A percentile compares a stretch with the other conserved stretches of the same genome.
These are phyloP conservation scores for Paecilomyces fulvus DNA, from an alignment of 2,329 filamentous ascomycete genomes.

Conservation along the genomic window DNA sequence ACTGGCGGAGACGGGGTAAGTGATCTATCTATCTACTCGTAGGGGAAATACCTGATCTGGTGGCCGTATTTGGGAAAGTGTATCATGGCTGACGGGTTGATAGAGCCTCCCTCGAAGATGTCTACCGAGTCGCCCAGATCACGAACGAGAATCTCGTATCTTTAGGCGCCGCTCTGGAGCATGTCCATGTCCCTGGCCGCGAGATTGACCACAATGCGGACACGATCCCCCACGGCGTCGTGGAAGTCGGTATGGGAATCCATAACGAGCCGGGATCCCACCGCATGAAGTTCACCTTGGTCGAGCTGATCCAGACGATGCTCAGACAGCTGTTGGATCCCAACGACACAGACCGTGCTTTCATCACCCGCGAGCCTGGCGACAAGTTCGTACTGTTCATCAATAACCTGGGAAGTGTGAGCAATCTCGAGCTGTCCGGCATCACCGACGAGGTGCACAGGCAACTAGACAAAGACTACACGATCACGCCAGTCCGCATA, in stretches of 20 bases:
- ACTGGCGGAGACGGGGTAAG: constrained; percentile 61
- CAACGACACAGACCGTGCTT: constrained; percentile 56
- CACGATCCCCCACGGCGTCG: constrained; percentile 42
- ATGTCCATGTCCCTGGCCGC: constrained; percentile 88
- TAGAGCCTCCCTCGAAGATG: constrained; percentile 55
- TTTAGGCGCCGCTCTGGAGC: constrained; percentile 75
- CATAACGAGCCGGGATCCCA: constrained; percentile 56
- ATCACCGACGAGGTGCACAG: constrained; percentile 58
- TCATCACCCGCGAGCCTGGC: constrained; percentile 47
- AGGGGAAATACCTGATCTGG: neutral
- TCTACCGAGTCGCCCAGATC: constrained; percentile 62
- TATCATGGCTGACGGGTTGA: neutral
- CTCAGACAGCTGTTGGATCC: constrained; percentile 55
- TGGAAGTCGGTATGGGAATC: constrained; percentile 66
- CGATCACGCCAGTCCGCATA: constrained; percentile 53
- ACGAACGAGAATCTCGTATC: constrained; percentile 70
- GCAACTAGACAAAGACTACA: constrained; percentile 51
- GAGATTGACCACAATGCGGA: constrained; percentile 44
- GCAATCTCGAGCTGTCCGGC: constrained; percentile 57
- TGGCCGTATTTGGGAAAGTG: neutral
- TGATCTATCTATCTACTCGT: constrained; percentile 1
- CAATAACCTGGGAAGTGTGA: constrained; percentile 63
- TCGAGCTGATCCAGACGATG: constrained; percentile 51
- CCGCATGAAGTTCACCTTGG: constrained; percentile 41
- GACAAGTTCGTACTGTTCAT: constrained; percentile 57